These are phyloP conservation scores for Rhododendron vialii DNA, from an alignment of 148 eudicot species.

Conservation along the genomic window DNA sequence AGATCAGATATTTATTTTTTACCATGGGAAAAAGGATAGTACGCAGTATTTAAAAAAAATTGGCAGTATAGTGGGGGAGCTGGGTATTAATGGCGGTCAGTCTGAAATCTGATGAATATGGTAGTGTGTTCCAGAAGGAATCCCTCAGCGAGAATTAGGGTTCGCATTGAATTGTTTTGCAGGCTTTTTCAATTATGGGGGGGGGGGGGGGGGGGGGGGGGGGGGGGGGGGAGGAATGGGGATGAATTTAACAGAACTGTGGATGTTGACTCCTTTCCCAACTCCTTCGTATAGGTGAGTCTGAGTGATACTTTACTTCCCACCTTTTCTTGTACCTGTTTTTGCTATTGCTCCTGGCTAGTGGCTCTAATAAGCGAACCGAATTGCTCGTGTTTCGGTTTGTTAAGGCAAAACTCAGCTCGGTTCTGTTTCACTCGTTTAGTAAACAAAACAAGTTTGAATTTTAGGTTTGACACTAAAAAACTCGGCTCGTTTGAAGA, in stretches of 20 bases:
- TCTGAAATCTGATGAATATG: not conserved
- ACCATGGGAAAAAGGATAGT: not conserved
- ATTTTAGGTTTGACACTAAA: too few species aligned
- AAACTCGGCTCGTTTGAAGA: too few species aligned
- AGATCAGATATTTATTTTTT: not conserved
- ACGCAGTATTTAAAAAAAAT: not conserved
- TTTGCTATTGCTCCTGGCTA: not conserved
- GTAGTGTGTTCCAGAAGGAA: constrained; percentile 2
- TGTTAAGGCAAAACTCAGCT: too few species aligned
- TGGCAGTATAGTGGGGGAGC: not conserved
- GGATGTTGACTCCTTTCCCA: not conserved
- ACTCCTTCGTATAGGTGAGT: not conserved
- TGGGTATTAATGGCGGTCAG: not conserved
- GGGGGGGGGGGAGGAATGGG: not conserved
- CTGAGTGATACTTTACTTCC: not conserved
- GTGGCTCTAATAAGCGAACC: too few species aligned
- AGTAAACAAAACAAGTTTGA: too few species aligned
- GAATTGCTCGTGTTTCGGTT: too few species aligned
- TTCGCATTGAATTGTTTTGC: not conserved
- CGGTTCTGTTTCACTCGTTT: too few species aligned
- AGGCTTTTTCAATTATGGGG: not conserved
- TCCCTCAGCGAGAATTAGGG: constrained; percentile 2
- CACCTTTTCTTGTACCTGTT: not conserved
- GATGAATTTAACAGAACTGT: not conserved
- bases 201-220: not conserved